Percentiles rank a stretch among this genome's conserved stretches.
Conservation (phyloP, 257 asterid genomes). For the Buddleja alternifolia region DNA sequence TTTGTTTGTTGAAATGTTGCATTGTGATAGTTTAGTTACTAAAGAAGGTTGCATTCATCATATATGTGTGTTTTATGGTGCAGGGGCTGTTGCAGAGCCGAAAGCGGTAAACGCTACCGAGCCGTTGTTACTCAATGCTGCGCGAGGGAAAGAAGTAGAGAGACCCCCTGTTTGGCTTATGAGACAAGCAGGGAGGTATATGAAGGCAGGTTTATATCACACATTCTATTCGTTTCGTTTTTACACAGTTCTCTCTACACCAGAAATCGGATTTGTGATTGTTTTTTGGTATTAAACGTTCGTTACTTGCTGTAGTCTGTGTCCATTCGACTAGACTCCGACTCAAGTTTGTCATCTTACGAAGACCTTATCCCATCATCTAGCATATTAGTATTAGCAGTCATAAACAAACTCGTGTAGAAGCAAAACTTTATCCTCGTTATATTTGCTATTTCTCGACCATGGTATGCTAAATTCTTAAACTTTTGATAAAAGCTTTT, state of each 20-base stretch:
- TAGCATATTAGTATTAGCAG: not conserved
- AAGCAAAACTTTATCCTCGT: too few species aligned
- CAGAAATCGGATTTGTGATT: not conserved
- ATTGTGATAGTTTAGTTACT: too few species aligned
- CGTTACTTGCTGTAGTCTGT: not conserved
- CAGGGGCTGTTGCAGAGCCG: constrained; percentile 90
- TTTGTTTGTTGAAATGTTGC: too few species aligned
- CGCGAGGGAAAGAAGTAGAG: constrained; percentile 85
- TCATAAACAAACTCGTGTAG: not conserved
- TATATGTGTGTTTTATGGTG: constrained; percentile 7
- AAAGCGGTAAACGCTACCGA: constrained; percentile 69
- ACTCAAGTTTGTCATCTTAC: too few species aligned
- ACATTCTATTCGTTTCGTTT: constrained; percentile 11
- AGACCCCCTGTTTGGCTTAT: constrained; percentile 99
- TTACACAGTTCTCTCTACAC: constrained; percentile 5
- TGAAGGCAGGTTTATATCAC: constrained; percentile 92
- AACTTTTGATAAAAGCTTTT: not conserved
- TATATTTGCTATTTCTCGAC: not conserved
- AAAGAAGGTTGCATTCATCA: too few species aligned
- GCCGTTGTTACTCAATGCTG: constrained; percentile 88
- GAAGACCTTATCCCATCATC: not conserved
- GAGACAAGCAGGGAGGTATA: constrained; percentile 99
- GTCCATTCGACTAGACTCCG: too few species aligned
- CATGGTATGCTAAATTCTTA: not conserved
- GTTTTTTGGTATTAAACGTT: not conserved